Percentiles rank a stretch among this genome's conserved stretches.
Evolutionary conservation across 2,329 filamentous ascomycete genomes (phyloP).

Genomic region (Pseudogymnoascus sp.): DNA sequence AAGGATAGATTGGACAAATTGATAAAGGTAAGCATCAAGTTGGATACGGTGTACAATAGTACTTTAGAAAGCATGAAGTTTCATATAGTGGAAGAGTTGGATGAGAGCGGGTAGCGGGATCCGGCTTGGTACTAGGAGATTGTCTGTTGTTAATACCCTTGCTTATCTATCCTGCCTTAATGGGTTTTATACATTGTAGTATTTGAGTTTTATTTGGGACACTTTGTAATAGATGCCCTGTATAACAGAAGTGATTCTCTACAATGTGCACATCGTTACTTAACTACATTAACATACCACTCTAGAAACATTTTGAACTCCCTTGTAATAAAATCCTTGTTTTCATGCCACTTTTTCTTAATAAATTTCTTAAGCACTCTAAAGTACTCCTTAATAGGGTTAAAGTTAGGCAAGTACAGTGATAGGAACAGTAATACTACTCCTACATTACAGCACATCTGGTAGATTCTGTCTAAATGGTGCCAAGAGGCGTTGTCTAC

Average conservation of each 20-base stretch:
- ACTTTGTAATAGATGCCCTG: neutral
- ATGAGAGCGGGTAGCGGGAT: too few species aligned
- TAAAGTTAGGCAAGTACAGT: constrained; percentile 32
- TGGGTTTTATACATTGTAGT: too few species aligned
- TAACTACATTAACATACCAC: constrained; percentile 25
- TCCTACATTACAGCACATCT: constrained; percentile 23
- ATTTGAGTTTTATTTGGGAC: neutral
- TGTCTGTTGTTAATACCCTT: too few species aligned
- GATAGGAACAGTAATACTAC: constrained; percentile 30
- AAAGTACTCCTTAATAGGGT: constrained; percentile 26
- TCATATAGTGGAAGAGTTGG: too few species aligned
- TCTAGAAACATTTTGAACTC: constrained; percentile 17
- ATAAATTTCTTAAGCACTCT: constrained; percentile 31
- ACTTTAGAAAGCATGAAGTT: too few species aligned
- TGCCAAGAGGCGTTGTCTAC: constrained; percentile 17
- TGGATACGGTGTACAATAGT: too few species aligned
- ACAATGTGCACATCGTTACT: constrained; percentile 23
- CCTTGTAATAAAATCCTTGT: constrained; percentile 22
- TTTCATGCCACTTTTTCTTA: constrained; percentile 21
- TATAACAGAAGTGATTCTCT: neutral
- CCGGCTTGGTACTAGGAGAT: too few species aligned
- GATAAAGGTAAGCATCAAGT: too few species aligned
- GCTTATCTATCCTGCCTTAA: too few species aligned
- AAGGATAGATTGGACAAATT: too few species aligned
- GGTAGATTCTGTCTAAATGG: constrained; percentile 23